Base-by-base conservation (phyloP, 2,329 filamentous ascomycete genomes). In the Escovopsis sp. region DNA sequence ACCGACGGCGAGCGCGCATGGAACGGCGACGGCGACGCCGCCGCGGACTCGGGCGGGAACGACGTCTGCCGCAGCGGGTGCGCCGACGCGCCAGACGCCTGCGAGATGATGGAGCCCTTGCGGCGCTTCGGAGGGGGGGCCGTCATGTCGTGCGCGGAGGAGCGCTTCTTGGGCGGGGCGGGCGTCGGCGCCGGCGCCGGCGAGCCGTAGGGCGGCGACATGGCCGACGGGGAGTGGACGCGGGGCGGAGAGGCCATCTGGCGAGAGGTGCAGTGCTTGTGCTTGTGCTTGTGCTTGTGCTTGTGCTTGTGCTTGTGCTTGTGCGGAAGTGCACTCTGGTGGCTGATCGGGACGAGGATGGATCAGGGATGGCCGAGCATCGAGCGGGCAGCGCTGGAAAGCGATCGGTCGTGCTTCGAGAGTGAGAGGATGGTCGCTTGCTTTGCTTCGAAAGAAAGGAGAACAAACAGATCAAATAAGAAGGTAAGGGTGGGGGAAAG, bases 21-120 rank as follows among this genome's bases (percentile, higher is more conserved):
- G 34, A 70, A 71, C 0, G 74, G 69, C 2, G 73, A 76, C 27
- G n/a, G n/a, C n/a, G n/a, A n/a, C n/a, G n/a, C n/a, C n/a, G 27
- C 27, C 60, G 30, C 60, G n/a, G 43, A 61, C 41, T 74, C 79
- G 24, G 83, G 82, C 0, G 83, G 81, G 54, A 87, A 91, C 0
- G 83, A 86, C 5, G 85, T 88, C 54, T 87, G 82, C 33, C 84
- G 81, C 2, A 91, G 73, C 2, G 81, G 81, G 48, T 85, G 81
- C 0, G 72, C 66, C 27, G 27, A 30, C 27, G 27, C 27, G 1
- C 74, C 50, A 7, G 74, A 74, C 8, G 69, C 60, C 24, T 69
- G 64, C 4, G 78, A 78, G 48, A 77, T 65, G 47, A 61, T 72
- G 11, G 80, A 85, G 6, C 78, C 70, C 56, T 88, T 88, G 54